Conservation (phyloP, 441 rosid genomes). For the Bocquillonia castaneifolia region DNA sequence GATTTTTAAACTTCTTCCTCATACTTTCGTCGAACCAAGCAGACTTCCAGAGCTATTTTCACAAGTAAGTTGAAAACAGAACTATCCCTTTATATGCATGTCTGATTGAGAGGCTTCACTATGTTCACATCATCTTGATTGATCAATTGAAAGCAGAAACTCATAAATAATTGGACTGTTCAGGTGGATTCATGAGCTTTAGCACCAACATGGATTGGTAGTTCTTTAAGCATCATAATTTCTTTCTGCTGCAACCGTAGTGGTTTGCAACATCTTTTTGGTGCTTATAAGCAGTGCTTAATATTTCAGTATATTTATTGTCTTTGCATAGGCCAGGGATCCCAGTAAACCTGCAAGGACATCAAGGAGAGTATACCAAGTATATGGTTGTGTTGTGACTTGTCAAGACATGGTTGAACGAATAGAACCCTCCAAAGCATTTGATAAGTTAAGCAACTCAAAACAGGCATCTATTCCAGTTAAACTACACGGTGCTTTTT, state of each 20-base stretch:
- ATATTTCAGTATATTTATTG: no score
- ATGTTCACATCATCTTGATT: neutral
- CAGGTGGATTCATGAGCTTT: no score
- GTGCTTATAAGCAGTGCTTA: no score
- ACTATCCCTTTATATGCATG: neutral
- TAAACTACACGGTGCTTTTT: conserved; percentile 3
- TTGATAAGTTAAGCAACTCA: conserved; percentile 62
- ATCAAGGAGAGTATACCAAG: conserved; percentile 68
- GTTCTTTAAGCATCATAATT: no score
- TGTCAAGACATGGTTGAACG: conserved; percentile 79
- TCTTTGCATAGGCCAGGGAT: conserved; percentile 42
- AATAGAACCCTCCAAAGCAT: conserved; percentile 53
- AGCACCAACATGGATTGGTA: no score
- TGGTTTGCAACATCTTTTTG: no score
- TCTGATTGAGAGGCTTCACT: neutral
- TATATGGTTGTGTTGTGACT: conserved; percentile 79
- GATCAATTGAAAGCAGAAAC: neutral
- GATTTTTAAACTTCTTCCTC: conserved; percentile 93
- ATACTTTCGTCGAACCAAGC: conserved; percentile 69
- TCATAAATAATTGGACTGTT: no score
- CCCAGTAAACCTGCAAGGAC: conserved; percentile 28
- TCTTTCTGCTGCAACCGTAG: no score
- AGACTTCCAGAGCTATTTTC: conserved; percentile 66
- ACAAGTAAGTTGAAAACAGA: conserved; percentile 34
- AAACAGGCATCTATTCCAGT: neutral